phyloP scores from a whole-genome alignment of 2,329 filamentous ascomycete genomes.

The Fusarium musae region DNA sequence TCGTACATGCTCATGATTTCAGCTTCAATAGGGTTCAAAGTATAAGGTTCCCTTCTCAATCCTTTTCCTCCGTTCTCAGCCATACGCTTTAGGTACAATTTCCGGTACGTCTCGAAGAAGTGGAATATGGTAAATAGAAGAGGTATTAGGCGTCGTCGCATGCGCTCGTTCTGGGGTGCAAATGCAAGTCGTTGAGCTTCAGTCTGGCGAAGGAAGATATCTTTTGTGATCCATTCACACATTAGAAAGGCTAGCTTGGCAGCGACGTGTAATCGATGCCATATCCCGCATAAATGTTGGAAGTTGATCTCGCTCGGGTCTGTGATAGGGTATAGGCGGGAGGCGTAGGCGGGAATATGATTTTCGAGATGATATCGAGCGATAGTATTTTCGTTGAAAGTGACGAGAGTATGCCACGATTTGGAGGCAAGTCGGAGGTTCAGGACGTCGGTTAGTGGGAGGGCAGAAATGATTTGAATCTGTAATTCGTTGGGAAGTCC shows the following conservation, averaged over 20 bases:
- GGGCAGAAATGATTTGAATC: conserved; percentile 68
- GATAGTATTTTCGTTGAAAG: conserved; percentile 69
- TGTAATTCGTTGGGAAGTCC: conserved; percentile 70
- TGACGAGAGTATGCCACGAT: conserved; percentile 69
- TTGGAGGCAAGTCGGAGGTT: conserved; percentile 68
- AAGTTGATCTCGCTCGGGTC: conserved; percentile 62
- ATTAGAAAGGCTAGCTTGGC: conserved; percentile 71
- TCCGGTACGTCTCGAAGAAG: conserved; percentile 74
- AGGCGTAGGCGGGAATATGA: conserved; percentile 69
- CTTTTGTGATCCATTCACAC: conserved; percentile 72
- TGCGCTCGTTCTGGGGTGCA: conserved; percentile 69
- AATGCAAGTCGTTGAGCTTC: conserved; percentile 67
- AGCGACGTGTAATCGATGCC: conserved; percentile 73
- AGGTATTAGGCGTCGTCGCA: conserved; percentile 72
- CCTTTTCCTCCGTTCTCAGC: conserved; percentile 62
- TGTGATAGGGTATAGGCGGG: conserved; percentile 67
- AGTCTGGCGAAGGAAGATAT: conserved; percentile 70
- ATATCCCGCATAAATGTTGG: conserved; percentile 71
- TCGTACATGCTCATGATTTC: conserved; percentile 74
- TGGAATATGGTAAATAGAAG: conserved; percentile 74
- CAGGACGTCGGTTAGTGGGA: conserved; percentile 70
- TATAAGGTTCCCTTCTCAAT: conserved; percentile 64
- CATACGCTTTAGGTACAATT: conserved; percentile 67
- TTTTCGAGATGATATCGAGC: conserved; percentile 69
- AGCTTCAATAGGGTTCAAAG: conserved; percentile 70